Base-by-base conservation (phyloP, 2,329 filamentous ascomycete genomes). In the Aspergillus aculeatinus region DNA sequence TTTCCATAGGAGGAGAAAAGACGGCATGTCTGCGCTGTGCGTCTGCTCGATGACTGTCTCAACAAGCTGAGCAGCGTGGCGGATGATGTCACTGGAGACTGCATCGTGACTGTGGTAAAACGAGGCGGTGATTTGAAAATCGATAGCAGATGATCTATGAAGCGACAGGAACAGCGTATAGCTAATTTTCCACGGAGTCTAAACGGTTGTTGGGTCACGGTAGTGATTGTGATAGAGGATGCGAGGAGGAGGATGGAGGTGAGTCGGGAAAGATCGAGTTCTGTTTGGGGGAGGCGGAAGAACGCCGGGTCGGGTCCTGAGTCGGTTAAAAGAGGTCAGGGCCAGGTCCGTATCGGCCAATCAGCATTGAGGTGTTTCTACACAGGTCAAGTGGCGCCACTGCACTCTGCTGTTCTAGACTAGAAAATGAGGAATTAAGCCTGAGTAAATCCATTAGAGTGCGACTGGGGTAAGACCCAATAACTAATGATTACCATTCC, bases 1-100 rank as follows among this genome's bases (percentile, higher is more conserved):
- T 73, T 73, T 55, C 75, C 75, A 23, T 74, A 72, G 6, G 80
- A 82, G 16, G 81, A 82, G 71, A 84, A 83, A 33, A 72, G 72
- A 52, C 82, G 79, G 54, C 78, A 65, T 12, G 73, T 68, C 57
- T 78, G 75, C 59, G 74, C 68, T 62, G 77, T 79, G 63, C 72
- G 72, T 61, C 74, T 72, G 54, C 72, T 69, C 51, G 74, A 72
- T 60, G 76, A 74, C 63, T 74, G 70, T 60, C 68, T 72, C 59
- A 74, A 67, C 63, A 73, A 73, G 68, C 72, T 71, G 66, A 78
- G 71, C 60, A 79, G 68, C 49, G 74, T 72, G 63, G 75, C 67
- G 66, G 78, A 81, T 78, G 79, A 81, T 79, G 78, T 80, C 76
- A 81, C 77, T 49, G 76, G 66, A 48, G 70, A 69, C 29, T 72